Percentiles rank a stretch among this genome's conserved stretches.
These are phyloP conservation scores for Manihot esculenta DNA, from an alignment of 441 rosid species.

Conservation along the genomic window DNA sequence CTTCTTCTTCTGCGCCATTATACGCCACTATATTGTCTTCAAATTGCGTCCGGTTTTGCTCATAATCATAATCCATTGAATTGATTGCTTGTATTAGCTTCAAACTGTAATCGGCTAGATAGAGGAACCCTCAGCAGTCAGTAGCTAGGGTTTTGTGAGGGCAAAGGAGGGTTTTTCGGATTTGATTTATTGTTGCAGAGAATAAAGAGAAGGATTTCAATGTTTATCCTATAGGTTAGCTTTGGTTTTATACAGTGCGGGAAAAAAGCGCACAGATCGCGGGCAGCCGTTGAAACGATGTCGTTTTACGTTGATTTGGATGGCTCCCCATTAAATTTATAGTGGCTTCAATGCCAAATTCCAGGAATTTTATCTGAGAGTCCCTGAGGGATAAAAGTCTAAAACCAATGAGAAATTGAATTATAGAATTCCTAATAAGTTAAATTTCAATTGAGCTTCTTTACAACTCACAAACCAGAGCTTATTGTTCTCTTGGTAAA, in stretches of 20 bases:
- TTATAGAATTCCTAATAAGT: too few species aligned
- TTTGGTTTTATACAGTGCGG: not conserved
- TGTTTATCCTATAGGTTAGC: not conserved
- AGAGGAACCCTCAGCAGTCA: not conserved
- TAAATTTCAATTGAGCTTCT: too few species aligned
- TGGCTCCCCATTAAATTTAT: too few species aligned
- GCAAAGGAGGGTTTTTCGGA: not conserved
- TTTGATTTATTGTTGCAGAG: constrained; percentile 8
- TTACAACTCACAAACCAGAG: too few species aligned
- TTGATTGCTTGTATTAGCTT: not conserved
- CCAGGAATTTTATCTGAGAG: too few species aligned
- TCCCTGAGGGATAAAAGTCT: too few species aligned
- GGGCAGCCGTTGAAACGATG: not conserved
- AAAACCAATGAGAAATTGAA: too few species aligned
- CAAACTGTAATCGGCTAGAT: constrained; percentile 1
- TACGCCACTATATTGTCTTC: constrained; percentile 11
- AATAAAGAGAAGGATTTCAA: not conserved
- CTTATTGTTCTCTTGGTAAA: too few species aligned
- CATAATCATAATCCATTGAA: constrained; percentile 31
- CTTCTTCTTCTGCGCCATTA: constrained; percentile 20
- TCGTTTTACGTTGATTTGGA: not conserved
- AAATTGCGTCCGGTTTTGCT: constrained; percentile 16
- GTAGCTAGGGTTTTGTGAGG: constrained; percentile 13
- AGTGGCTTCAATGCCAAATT: not conserved
- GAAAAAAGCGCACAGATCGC: not conserved